Evolutionary conservation across 768 basidiomycete genomes (phyloP), one percentile per base, ranked within the genome.

Genomic region (Naganishia vishniacii): DNA sequence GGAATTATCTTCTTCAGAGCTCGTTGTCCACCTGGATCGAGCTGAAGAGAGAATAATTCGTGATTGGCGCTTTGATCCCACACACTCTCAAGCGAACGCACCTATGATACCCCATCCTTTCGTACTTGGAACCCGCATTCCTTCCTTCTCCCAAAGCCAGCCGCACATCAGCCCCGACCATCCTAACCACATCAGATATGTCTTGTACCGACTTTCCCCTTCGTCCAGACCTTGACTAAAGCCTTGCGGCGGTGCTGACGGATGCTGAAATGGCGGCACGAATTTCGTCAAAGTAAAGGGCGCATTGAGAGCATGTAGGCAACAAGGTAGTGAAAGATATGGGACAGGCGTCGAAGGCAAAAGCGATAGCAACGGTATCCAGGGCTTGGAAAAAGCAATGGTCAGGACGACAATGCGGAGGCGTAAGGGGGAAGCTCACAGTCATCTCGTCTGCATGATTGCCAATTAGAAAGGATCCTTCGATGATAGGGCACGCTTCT

Each of bases 361-460:
- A n/a, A 75, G 67, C 83, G 91, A 83, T 5, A 95, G 79, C 1
- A 95, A 82, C 0, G 94, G 90, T 0, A 91, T 75, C 93, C 93
- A 98, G 0, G 94, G 94, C 25, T 78, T 23, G 23, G 11, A 49
- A 12, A 6, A 20, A 49, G 7, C 12, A 23, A n/a, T n/a, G n/a
- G n/a, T n/a, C n/a, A n/a, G n/a, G n/a, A n/a, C n/a, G n/a, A n/a
- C n/a, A n/a, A n/a, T n/a, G n/a, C n/a, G n/a, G n/a, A n/a, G n/a
- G n/a, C n/a, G n/a, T n/a, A n/a, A n/a, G n/a, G n/a, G n/a, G n/a
- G n/a, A n/a, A 16, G 51, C 75, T 65, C 34, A 78, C 77, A 13
- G 93, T 93, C 18, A 98, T 81, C 70, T 98, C 94, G 78, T 98
- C 94, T 0, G 93, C 88, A 75, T 98, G 94, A 78, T 97, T 97